Conservation (phyloP, 1,284 basidiomycete genomes). For the Cryptococcus depauperatus region DNA sequence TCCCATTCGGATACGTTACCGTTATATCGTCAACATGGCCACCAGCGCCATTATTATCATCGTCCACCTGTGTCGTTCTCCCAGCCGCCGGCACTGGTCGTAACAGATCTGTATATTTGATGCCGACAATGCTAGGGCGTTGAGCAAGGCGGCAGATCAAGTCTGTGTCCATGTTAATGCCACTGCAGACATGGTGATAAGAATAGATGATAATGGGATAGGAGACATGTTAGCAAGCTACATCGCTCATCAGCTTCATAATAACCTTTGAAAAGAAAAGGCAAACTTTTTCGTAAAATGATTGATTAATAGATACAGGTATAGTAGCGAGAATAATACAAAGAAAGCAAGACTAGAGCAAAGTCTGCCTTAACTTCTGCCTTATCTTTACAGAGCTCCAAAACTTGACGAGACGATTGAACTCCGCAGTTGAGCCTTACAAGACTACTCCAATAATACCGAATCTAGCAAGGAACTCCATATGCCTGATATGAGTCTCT, state of each 20-base stretch:
- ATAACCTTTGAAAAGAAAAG: background rate
- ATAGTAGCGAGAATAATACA: conserved; percentile 26
- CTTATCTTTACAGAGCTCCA: conserved; percentile 21
- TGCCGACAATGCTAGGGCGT: conserved; percentile 35
- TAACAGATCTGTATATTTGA: conserved; percentile 41
- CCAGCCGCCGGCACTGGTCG: too few species aligned
- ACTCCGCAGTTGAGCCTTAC: conserved; percentile 40
- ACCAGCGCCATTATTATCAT: too few species aligned
- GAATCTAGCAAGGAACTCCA: conserved; percentile 25
- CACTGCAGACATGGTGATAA: conserved; percentile 30
- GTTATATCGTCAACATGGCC: too few species aligned
- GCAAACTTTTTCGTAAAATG: conserved; percentile 28
- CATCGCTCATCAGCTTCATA: background rate
- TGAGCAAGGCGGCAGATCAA: conserved; percentile 21
- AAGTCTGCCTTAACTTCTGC: conserved; percentile 27
- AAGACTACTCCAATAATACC: conserved; percentile 35
- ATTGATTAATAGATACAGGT: conserved; percentile 18
- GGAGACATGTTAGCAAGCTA: conserved; percentile 29
- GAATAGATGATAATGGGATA: conserved; percentile 35
- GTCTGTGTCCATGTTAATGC: conserved; percentile 34
- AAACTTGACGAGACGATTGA: conserved; percentile 25
- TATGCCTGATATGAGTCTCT: conserved; percentile 30
- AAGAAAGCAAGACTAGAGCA: conserved; percentile 27
- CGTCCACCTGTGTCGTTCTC: too few species aligned
- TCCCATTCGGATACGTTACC: too few species aligned